Percentiles rank a stretch among this genome's conserved stretches.
Conservation (phyloP, 176 grass and related monocot species). For the Triticum urartu region DNA sequence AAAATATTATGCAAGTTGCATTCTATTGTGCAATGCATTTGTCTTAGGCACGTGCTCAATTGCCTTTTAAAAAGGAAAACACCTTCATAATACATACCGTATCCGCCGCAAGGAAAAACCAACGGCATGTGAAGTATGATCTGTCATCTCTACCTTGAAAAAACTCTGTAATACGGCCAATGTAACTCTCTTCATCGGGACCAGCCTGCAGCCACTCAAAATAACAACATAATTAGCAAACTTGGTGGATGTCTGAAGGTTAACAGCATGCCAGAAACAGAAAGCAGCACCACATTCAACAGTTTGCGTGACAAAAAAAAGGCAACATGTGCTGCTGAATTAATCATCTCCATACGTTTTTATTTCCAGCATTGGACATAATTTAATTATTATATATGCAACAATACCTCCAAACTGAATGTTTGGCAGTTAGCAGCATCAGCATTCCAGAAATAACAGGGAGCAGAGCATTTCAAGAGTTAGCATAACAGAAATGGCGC, state of each 20-base stretch:
- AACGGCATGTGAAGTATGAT: conserved; percentile 55
- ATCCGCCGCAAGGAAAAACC: conserved; percentile 57
- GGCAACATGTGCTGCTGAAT: too few species aligned
- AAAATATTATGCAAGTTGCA: too few species aligned
- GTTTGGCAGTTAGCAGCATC: too few species aligned
- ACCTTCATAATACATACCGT: conserved; percentile 29
- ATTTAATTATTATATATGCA: too few species aligned
- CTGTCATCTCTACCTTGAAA: conserved; percentile 40
- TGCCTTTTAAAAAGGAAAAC: background rate
- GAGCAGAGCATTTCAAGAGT: too few species aligned
- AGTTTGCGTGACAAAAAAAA: too few species aligned
- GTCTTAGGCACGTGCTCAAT: background rate
- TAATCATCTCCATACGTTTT: too few species aligned
- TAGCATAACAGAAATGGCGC: too few species aligned
- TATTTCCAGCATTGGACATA: too few species aligned
- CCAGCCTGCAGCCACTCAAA: conserved; percentile 42
- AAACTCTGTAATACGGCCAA: conserved; percentile 64
- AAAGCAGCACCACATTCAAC: background rate
- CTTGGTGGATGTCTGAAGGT: background rate
- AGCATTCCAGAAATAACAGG: too few species aligned
- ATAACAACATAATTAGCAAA: background rate
- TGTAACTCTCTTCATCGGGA: conserved; percentile 45
- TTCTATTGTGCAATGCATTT: background rate
- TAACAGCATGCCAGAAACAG: background rate
- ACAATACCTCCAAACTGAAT: too few species aligned